Evolutionary conservation across 2,329 filamentous ascomycete genomes (phyloP), one percentile per base, ranked within the genome.

Genomic region (Cylindrodendrum hubeiense): DNA sequence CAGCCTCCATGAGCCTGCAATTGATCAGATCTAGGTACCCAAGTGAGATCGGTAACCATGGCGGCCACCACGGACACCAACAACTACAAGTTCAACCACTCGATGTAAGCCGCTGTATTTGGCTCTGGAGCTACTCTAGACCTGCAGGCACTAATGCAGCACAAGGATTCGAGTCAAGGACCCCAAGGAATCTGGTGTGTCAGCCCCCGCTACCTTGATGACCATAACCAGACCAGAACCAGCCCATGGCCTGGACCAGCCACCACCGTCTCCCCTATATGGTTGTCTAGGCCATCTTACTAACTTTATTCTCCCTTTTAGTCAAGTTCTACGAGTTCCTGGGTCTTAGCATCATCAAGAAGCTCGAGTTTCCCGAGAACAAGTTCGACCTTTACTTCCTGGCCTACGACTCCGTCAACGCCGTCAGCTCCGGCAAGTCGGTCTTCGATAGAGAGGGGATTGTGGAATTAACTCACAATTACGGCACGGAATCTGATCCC

Each of bases 351-450:
- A 82, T 94, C 67, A 87, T 98, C 79, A 90, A 93, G 76, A 93
- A 95, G 82, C 85, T 96, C 50, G 85, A 91, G 67, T 93, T 94
- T 76, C 92, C 95, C 15, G 94, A 97, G 65, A 89, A 89, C 80
- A 97, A 97, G 77, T 98, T 98, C 80, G 93, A 96, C 75, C 89
- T 98, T 28, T 98, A 98, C 85, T 98, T 98, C 83, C 86, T 99
- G 65, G 94, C 91, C 65, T 98, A 97, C 82, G 91, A 97, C 78
- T 88, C 89, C 33, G 89, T 93, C 10, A 85, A 87, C 39, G 92
- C 95, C 15, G 83, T 89, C n/a, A 96, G 93, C 10, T 84, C 87
- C 62, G 92, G 91, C 74, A 90, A 90, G 68, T 88, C 91, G 76
- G 77, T 81, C 30, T 95, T 91, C 83, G 93, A 97, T 80, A 91